phyloP scores from a whole-genome alignment of 148 eudicot species.

The Silene conica region DNA sequence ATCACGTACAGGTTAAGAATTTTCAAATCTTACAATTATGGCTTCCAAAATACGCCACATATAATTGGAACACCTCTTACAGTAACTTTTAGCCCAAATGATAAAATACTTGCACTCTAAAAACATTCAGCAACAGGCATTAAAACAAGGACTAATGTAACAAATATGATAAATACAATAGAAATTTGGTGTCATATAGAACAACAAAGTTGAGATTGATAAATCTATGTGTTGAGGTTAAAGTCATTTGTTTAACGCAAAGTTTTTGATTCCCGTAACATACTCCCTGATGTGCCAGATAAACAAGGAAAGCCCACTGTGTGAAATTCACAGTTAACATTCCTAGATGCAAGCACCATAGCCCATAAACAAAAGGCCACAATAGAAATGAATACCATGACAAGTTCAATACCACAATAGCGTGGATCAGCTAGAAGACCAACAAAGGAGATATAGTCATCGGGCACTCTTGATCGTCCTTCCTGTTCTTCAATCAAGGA shows the following conservation, averaged over 20 bases:
- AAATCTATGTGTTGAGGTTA: not conserved
- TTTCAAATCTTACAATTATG: no score
- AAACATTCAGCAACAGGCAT: not conserved
- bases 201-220: conserved; percentile 2
- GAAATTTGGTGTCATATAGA: not conserved
- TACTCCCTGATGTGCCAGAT: not conserved
- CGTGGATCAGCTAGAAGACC: conserved; percentile 89
- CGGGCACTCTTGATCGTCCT: conserved; percentile 53
- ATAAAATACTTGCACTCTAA: no score
- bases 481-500: conserved; percentile 84
- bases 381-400: conserved; percentile 31
- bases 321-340: conserved; percentile 14
- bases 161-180: not conserved
- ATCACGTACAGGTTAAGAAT: no score
- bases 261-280: not conserved
- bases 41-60: no score
- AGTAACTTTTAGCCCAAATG: no score
- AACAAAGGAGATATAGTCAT: conserved; percentile 91
- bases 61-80: no score
- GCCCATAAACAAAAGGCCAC: conserved; percentile 20
- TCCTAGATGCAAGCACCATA: conserved; percentile 23
- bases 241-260: not conserved
- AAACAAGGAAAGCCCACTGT: not conserved
- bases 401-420: conserved; percentile 72
- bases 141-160: not conserved